Percentiles rank a stretch among this genome's conserved stretches.
Conservation (phyloP, 495 filamentous ascomycete genomes). For the Chlorociboria aeruginascens region DNA sequence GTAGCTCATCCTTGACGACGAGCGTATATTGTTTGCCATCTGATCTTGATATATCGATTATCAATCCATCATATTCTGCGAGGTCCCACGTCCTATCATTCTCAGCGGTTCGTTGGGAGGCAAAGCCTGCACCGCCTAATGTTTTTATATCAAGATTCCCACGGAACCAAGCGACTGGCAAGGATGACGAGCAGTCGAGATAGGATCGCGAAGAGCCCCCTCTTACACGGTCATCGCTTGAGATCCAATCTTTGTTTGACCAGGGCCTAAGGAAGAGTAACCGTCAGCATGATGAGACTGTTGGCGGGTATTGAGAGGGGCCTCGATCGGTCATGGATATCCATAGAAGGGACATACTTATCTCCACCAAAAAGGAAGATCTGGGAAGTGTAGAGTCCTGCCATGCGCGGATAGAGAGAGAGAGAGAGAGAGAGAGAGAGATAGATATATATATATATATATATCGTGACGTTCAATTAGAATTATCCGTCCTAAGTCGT, state of each 20-base stretch:
- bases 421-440: too few relatives aligned
- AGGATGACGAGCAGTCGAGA: conserved; percentile 25
- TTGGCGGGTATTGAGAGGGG: too few relatives aligned
- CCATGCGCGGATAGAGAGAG: background rate
- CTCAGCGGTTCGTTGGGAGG: conserved; percentile 56
- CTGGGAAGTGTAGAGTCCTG: background rate
- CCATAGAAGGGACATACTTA: conserved; percentile 23
- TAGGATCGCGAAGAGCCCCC: conserved; percentile 54
- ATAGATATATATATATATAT: too few relatives aligned
- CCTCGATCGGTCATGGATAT: too few relatives aligned
- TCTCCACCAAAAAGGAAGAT: conserved; percentile 35
- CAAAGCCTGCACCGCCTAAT: conserved; percentile 74
- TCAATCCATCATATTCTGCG: conserved; percentile 39
- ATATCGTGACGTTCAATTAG: background rate
- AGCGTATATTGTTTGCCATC: conserved; percentile 55
- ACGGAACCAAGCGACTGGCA: conserved; percentile 37
- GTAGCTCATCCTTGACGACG: conserved; percentile 55
- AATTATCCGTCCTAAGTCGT: background rate
- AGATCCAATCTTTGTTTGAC: conserved; percentile 46
- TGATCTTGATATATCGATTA: conserved; percentile 17
- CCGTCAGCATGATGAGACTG: background rate
- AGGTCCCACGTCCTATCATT: conserved; percentile 42
- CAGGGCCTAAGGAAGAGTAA: conserved; percentile 37
- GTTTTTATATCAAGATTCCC: conserved; percentile 62
- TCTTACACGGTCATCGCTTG: conserved; percentile 61